Base-by-base conservation (phyloP, 345 rosid species). In the Fremontodendron californicum region DNA sequence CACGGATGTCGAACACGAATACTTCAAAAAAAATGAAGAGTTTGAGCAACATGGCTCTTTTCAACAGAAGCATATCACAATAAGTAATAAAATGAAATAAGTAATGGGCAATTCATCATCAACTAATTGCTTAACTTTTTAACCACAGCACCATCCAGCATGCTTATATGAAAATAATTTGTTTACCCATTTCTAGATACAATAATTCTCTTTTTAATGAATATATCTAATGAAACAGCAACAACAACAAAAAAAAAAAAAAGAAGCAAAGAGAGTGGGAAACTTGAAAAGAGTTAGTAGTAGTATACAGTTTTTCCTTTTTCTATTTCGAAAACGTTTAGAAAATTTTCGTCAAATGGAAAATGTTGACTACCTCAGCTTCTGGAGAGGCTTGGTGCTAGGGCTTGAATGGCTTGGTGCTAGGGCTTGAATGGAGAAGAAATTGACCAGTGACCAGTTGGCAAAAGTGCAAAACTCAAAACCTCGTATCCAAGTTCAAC, bases 81-180 rank as follows among this genome's bases (percentile, higher is more conserved):
- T 5, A 45, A 48, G 23, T 18, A 35, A 35, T 11, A 72, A 37
- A 68, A n/a, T 6, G 19, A 37, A 72, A 73, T 5, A 73, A 55
- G 48, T 37, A 21, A 21, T 21, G 21, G 49, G 39, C 12, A 13
- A 18, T 54, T 25, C 58, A 73, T 55, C 64, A 73, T 54, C 13
- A 73, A 54, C 29, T 6, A 73, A 73, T 35, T 21, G 64, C 64
- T n/a, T 73, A 73, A 54, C 76, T 54, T 73, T 68, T 40, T 21
- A 31, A 54, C 64, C 64, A 73, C 76, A 54, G 3, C 31, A 73
- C n/a, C n/a, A n/a, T n/a, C n/a, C 64, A 37, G 64, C 64, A 73
- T 73, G 76, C 49, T 37, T 21, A 73, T 31, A 73, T 37, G 4
- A 39, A 54, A 54, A 73, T 35, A 51, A 52, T 52, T 35, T 35